Percentiles rank a stretch among this genome's conserved stretches.
Evolutionary conservation across 108 stramenopile species (phyloP).

Genomic region (Thalassiosira profunda): DNA sequence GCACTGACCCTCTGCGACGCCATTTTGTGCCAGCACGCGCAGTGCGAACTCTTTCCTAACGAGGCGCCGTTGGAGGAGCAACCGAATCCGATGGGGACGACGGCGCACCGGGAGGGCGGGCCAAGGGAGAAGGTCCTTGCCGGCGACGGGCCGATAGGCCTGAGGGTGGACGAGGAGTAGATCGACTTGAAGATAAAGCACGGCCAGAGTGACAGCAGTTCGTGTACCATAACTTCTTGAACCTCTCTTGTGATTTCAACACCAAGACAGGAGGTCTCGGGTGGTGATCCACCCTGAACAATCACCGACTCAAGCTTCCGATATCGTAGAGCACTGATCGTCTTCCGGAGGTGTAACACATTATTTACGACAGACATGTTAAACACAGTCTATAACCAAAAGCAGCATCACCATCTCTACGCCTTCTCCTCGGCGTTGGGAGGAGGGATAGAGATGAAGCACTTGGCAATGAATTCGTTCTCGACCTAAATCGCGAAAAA

Average conservation of each 20-base stretch:
- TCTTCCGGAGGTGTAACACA: too few species aligned
- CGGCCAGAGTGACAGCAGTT: too few species aligned
- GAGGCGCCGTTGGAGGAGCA: constrained; percentile 57
- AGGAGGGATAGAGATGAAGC: constrained; percentile 77
- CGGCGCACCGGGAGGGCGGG: constrained; percentile 67
- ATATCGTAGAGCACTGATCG: not conserved
- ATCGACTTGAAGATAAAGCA: too few species aligned
- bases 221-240: too few species aligned
- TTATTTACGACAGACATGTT: constrained; percentile 3
- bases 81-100: constrained; percentile 91
- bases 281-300: too few species aligned
- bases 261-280: too few species aligned
- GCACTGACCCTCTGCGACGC: constrained; percentile 95
- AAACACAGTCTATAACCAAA: constrained; percentile 11
- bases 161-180: constrained; percentile 87
- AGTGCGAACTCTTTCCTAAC: constrained; percentile 88
- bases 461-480: constrained; percentile 90
- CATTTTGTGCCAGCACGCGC: constrained; percentile 94
- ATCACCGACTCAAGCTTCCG: not conserved
- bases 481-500: constrained; percentile 41
- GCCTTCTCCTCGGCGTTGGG: constrained; percentile 62
- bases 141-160: constrained; percentile 53
- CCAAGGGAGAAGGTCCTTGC: constrained; percentile 30
- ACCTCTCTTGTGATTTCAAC: too few species aligned
- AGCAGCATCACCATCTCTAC: constrained; percentile 1